Base-by-base conservation (phyloP, 2,329 filamentous ascomycete genomes). In the Pseudogymnoascus sp. region DNA sequence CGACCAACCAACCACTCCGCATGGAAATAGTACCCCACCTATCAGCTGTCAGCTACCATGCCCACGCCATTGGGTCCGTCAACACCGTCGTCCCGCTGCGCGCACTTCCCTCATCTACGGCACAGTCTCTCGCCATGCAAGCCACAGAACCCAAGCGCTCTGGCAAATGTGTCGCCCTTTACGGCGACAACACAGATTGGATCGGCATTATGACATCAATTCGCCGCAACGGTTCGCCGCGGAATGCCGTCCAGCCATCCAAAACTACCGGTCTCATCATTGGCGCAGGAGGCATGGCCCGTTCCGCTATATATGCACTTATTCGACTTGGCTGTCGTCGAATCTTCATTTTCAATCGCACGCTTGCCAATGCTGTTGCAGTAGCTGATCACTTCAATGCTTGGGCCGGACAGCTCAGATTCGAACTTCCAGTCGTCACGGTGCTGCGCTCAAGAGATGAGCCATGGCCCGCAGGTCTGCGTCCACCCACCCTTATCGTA, bases 151-250 rank as follows among this genome's bases (percentile, higher is more conserved):
- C 86, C 64, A 87, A 87, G 66, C 80, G 84, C 46, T 81, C 86
- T 1, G 88, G 89, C 0, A 83, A 85, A 0, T 83, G 91, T 6
- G 82, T 83, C 65, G 88, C 86, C 0, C 78, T 92, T 0, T 90
- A 91, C 66, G 90, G 89, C 1, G 88, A 92, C 64, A 93, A 93
- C 64, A 91, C 88, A 0, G 89, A 91, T 71, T 91, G 88, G 88
- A 88, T 91, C 37, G 89, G 88, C 10, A 88, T 91, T 38, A 79
- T 87, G 62, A 88, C 87, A 2, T 91, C 88, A 70, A 83, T 91
- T 50, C 81, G 85, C 4, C 80, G 87, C 40, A 87, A 88, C 1
- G 77, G 91, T 1, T 90, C 88, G 0, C 88, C 88, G 0, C 87
- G 87, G 1, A 87, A 87, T 65, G 83, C 82, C 1, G 80, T 87